Evolutionary conservation across 2,329 filamentous ascomycete genomes (phyloP).

Genomic region (Canariomyces notabilis): DNA sequence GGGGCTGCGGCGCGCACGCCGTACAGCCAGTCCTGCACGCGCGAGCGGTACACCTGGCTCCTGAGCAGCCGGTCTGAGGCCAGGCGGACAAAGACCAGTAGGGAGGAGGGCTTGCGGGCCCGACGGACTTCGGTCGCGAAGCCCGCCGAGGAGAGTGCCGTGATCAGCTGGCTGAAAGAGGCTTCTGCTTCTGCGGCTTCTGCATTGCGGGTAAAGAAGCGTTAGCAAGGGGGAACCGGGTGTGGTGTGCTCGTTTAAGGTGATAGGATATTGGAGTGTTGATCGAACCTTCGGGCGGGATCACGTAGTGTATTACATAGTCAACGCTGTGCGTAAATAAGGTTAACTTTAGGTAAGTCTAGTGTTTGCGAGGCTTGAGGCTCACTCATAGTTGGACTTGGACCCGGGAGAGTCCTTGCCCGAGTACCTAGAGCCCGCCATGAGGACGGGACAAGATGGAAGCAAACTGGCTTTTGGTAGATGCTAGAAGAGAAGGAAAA

Average conservation of each 20-base stretch:
- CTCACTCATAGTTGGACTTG: not conserved
- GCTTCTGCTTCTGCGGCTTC: constrained; percentile 60
- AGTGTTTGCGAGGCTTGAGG: not conserved
- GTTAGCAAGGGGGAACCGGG: too few species aligned
- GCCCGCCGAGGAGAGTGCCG: constrained; percentile 71
- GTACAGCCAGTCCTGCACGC: constrained; percentile 90
- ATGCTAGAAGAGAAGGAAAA: not conserved
- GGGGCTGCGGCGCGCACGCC: constrained; percentile 77
- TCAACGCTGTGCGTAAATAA: constrained; percentile 23
- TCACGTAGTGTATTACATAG: constrained; percentile 28
- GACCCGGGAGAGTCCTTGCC: not conserved
- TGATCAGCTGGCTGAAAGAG: constrained; percentile 72
- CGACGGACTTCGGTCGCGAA: constrained; percentile 82
- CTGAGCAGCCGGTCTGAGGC: constrained; percentile 69
- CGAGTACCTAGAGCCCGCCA: not conserved
- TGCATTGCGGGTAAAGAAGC: constrained; percentile 43
- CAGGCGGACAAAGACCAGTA: constrained; percentile 80
- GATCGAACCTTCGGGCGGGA: constrained; percentile 17
- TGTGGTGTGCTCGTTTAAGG: too few species aligned
- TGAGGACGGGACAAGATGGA: not conserved
- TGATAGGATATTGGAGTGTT: too few species aligned
- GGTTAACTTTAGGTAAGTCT: not conserved
- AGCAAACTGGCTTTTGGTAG: not conserved
- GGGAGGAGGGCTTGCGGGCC: constrained; percentile 65
- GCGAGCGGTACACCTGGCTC: constrained; percentile 77